phyloP scores from a whole-genome alignment of 345 rosid species.

The Syzygium aromaticum region DNA sequence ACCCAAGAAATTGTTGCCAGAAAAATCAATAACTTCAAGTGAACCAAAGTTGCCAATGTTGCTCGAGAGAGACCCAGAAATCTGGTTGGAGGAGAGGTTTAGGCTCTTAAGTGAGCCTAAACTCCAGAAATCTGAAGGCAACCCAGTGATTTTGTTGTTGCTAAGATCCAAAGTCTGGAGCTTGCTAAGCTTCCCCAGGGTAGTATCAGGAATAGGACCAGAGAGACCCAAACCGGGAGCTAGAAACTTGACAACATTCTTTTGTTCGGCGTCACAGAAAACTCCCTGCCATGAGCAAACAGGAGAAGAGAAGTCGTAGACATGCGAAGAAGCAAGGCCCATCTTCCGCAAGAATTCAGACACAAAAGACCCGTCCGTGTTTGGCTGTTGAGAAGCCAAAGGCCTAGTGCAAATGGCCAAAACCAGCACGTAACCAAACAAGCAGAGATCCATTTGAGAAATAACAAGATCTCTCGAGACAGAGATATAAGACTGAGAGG shows the following conservation, averaged over 20 bases:
- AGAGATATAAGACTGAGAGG: neutral
- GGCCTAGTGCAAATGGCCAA: slow-evolving; percentile 34
- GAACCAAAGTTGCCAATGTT: slow-evolving; percentile 79
- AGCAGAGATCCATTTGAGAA: slow-evolving; percentile 50
- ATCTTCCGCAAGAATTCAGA: slow-evolving; percentile 62
- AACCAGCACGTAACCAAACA: slow-evolving; percentile 39
- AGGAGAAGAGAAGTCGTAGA: slow-evolving; percentile 39
- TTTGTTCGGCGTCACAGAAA: slow-evolving; percentile 44
- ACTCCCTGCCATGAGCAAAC: slow-evolving; percentile 76
- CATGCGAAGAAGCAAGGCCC: slow-evolving; percentile 30
- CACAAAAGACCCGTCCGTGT: slow-evolving; percentile 75
- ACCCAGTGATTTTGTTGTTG: slow-evolving; percentile 64
- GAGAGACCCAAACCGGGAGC: slow-evolving; percentile 61
- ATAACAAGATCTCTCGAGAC: neutral
- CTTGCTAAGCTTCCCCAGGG: slow-evolving; percentile 83
- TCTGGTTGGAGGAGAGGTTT: slow-evolving; percentile 62
- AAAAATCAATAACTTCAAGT: slow-evolving; percentile 65
- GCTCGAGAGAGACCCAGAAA: slow-evolving; percentile 61
- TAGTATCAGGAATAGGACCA: slow-evolving; percentile 71
- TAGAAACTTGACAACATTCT: slow-evolving; percentile 33
- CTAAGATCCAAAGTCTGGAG: slow-evolving; percentile 77
- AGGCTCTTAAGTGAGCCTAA: slow-evolving; percentile 54
- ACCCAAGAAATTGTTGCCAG: slow-evolving; percentile 61
- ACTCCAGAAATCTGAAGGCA: slow-evolving; percentile 92
- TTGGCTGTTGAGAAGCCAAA: slow-evolving; percentile 45